Evolutionary conservation across 495 filamentous ascomycete genomes (phyloP).

Genomic region (Penicillium ochrochloron): DNA sequence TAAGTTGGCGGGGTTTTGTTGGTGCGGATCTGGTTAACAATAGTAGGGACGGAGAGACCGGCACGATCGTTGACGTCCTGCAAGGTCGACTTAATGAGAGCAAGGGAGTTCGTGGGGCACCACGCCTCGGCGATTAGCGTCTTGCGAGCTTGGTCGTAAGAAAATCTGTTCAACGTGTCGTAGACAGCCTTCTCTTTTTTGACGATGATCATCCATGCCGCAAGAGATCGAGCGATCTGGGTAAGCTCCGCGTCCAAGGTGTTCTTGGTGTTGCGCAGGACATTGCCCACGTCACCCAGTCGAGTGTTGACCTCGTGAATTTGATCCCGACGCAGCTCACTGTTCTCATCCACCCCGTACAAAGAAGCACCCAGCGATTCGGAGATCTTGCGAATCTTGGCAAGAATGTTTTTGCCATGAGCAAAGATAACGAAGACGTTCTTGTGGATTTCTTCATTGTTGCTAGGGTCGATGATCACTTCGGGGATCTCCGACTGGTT

Average conservation of each 20-base stretch:
- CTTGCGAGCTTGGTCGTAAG: conserved; percentile 92
- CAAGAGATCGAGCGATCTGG: conserved; percentile 85
- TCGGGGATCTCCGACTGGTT: conserved; percentile 98
- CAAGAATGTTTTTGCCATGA: conserved; percentile 95
- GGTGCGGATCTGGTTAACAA: conserved; percentile 95
- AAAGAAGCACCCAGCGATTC: conserved; percentile 94
- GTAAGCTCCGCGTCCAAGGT: conserved; percentile 92
- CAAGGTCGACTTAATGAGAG: conserved; percentile 92
- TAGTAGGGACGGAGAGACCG: conserved; percentile 91
- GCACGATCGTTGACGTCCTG: conserved; percentile 97
- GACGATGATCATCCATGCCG: conserved; percentile 94
- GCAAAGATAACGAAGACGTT: conserved; percentile 99
- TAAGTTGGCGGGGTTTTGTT: conserved; percentile 97
- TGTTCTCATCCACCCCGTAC: conserved; percentile 97
- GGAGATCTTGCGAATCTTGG: conserved; percentile 98
- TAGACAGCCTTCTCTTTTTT: conserved; percentile 99
- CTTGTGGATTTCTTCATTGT: conserved; percentile 90
- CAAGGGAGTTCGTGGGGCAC: conserved; percentile 88
- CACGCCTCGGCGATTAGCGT: conserved; percentile 97
- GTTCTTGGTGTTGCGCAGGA: conserved; percentile 93
- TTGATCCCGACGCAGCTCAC: conserved; percentile 89
- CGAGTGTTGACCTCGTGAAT: conserved; percentile 95
- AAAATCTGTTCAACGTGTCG: conserved; percentile 92
- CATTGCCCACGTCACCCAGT: conserved; percentile 84
- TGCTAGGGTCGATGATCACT: conserved; percentile 88